Base-by-base conservation (phyloP, 2,329 filamentous ascomycete species). In the Nothopassalora personata region DNA sequence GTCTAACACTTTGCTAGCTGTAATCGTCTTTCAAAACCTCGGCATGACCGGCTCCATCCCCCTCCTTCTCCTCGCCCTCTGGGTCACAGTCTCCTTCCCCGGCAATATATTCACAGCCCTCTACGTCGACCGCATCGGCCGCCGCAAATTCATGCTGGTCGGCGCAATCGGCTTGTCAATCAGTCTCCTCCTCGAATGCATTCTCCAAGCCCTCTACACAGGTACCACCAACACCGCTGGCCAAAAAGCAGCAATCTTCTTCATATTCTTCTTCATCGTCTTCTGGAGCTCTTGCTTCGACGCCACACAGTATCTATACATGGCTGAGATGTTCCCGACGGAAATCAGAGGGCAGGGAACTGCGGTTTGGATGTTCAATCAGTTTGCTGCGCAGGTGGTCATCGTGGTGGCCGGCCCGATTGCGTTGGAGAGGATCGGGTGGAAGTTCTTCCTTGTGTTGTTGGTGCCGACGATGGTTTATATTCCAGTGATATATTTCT, bases 381-480 rank as follows among this genome's bases (percentile, higher is more conserved):
- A 75, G 55, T 64, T 72, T 5, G 69, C 70, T n/a, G 69, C 71
- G 8, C 72, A 74, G 43, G 69, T 76, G 34, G 68, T 71, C 6
- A 68, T 76, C 27, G 54, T 73, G 49, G 69, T 62, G 7, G 69
- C 63, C 54, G 78, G 77, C 46, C 76, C 76, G 4, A 71, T 79
- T 27, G 76, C 74, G 5, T 68, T 78, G 34, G 63, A 70, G 1
- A 58, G 60, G 13, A 71, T 79, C 13, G 65, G 64, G 1, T 78
- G 76, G 77, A 76, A 73, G 62, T 77, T 76, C 58, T 79, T 77
- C 62, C 72, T 77, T 52, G 74, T 78, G 34, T 75, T 77, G 57
- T 73, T 74, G 27, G 70, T 66, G 50, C 67, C 71, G 6, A 64
- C 71, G 11, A 56, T 62, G 2, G 55, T 61, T 6, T 65, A 64